A percentile compares a stretch with the other conserved stretches of the same genome.
Evolutionary conservation across 495 filamentous ascomycete species (phyloP).

Genomic region (Apodospora peruviana): DNA sequence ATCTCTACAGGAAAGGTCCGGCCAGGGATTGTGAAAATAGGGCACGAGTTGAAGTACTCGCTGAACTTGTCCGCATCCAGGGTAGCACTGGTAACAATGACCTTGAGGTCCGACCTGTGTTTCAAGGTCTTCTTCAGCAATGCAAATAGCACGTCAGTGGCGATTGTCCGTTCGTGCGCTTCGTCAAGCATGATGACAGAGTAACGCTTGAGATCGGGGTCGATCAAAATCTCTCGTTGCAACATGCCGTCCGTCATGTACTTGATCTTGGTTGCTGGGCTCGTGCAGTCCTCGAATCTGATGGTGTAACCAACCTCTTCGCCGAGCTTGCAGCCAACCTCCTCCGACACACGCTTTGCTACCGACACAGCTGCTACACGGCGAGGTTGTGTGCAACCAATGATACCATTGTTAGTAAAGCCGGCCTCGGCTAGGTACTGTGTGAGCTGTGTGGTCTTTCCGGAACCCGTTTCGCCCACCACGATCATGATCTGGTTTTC

Average conservation of each 20-base stretch:
- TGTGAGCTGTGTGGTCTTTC: constrained; percentile 94
- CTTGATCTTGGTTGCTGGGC: constrained; percentile 87
- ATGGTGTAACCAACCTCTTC: constrained; percentile 96
- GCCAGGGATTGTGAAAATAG: constrained; percentile 94
- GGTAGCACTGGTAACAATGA: constrained; percentile 95
- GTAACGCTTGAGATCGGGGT: constrained; percentile 81
- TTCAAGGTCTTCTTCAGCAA: constrained; percentile 92
- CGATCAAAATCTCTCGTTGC: constrained; percentile 87
- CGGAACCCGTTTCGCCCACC: constrained; percentile 94
- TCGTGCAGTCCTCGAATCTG: constrained; percentile 93
- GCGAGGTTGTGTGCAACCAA: constrained; percentile 95
- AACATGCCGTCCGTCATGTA: constrained; percentile 99
- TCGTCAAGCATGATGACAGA: constrained; percentile 98
- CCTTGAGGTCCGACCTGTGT: constrained; percentile 75
- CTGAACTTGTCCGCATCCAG: constrained; percentile 97
- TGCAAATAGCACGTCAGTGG: constrained; percentile 92
- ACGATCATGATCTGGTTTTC: constrained; percentile 93
- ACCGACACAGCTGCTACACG: constrained; percentile 97
- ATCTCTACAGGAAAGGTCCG: constrained; percentile 93
- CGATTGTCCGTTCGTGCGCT: constrained; percentile 94
- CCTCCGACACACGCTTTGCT: constrained; percentile 92
- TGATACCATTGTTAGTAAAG: constrained; percentile 83
- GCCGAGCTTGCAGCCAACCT: constrained; percentile 87
- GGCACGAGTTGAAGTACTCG: constrained; percentile 87
- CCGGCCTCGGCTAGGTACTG: constrained; percentile 93